Conservation (phyloP, 306 rosid species). For the Corylus americana region DNA sequence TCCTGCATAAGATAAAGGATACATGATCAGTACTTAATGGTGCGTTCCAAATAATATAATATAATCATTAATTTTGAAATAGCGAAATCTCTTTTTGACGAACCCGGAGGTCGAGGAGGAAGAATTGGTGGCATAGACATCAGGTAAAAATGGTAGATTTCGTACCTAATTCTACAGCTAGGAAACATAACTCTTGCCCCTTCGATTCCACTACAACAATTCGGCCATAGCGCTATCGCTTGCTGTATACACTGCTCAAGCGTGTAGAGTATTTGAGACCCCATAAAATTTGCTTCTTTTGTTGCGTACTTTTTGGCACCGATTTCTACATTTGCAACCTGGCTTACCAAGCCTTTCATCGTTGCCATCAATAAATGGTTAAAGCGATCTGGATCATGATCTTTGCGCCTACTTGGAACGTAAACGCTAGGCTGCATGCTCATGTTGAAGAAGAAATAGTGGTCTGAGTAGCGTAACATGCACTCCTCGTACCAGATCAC, state of each 20-base stretch:
- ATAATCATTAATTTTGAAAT: no score
- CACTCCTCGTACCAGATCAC: slow-evolving; percentile 55
- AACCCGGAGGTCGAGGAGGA: not conserved
- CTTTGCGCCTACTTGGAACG: no score
- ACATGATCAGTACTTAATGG: no score
- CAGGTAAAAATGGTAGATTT: not conserved
- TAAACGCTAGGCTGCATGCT: not conserved
- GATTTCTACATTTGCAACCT: slow-evolving; percentile 7
- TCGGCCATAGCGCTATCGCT: not conserved
- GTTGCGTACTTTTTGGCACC: no score
- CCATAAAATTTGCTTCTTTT: not conserved
- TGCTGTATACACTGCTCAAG: not conserved
- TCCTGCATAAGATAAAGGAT: no score
- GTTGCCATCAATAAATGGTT: not conserved
- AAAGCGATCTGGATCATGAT: not conserved
- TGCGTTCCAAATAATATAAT: no score
- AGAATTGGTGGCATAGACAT: not conserved
- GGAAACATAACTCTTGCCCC: no score
- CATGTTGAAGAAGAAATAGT: slow-evolving; percentile 27
- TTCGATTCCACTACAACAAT: no score
- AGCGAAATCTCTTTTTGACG: not conserved
- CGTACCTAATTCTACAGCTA: not conserved
- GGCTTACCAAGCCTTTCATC: slow-evolving; percentile 22
- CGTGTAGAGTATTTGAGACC: slow-evolving; percentile 27
- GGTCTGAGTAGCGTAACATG: slow-evolving; percentile 34